A percentile compares a stretch with the other conserved stretches of the same genome.
Evolutionary conservation across 345 rosid species (phyloP).

Genomic region (Noccaea caerulescens): DNA sequence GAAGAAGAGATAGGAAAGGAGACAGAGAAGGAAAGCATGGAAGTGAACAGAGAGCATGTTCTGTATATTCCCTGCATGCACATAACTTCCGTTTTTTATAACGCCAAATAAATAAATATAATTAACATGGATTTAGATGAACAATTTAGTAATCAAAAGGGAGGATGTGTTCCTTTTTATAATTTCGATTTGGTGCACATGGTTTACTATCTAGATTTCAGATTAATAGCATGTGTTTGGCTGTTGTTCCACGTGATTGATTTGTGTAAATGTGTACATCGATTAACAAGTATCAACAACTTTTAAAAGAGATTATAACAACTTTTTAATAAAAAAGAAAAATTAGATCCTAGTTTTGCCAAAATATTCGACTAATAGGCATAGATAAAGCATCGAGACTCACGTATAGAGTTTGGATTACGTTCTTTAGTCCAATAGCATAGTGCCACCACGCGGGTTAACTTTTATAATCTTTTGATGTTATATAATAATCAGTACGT

Average conservation of each 20-base stretch:
- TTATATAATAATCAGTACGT: not conserved
- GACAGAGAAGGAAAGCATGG: constrained; percentile 35
- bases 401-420: not conserved
- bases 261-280: constrained; percentile 22
- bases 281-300: not conserved
- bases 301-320: not conserved
- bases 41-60: constrained; percentile 43
- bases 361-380: not conserved
- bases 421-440: not conserved
- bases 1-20: constrained; percentile 31
- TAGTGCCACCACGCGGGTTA: not conserved
- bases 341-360: not conserved
- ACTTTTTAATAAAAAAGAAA: not conserved
- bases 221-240: constrained; percentile 42
- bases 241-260: constrained; percentile 42
- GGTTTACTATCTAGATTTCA: constrained; percentile 35
- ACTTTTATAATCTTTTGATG: not conserved
- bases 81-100: constrained; percentile 23
- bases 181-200: constrained; percentile 38
- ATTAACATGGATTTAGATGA: constrained; percentile 5
- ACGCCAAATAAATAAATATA: constrained; percentile 8
- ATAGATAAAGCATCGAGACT: not conserved
- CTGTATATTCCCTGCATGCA: constrained; percentile 47
- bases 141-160: not conserved
- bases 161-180: constrained; percentile 10